Percentiles rank a stretch among this genome's conserved stretches.
These are phyloP conservation scores for Glaciozyma martinii DNA, from an alignment of 768 basidiomycete species.

Conservation along the genomic window DNA sequence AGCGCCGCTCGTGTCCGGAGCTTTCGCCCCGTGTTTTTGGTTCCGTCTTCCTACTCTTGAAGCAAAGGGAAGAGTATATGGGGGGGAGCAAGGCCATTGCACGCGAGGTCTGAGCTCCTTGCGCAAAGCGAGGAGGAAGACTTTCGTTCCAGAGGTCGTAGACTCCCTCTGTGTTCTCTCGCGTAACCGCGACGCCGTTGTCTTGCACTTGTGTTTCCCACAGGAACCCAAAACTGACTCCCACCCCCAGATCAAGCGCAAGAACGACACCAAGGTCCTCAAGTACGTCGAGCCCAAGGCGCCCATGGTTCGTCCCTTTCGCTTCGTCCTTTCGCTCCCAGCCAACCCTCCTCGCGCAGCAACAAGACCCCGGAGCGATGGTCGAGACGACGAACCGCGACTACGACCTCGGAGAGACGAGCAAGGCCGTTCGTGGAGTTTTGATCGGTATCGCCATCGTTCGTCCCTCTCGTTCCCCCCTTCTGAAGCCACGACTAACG, in stretches of 20 bases:
- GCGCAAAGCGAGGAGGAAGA: too few relatives aligned
- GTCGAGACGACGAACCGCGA: slow-evolving; percentile 87
- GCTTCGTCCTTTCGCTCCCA: neutral
- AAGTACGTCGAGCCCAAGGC: slow-evolving; percentile 82
- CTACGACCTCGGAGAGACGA: slow-evolving; percentile 81
- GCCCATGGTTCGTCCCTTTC: slow-evolving; percentile 56
- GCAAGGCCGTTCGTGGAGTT: slow-evolving; percentile 50
- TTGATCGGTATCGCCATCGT: slow-evolving; percentile 43
- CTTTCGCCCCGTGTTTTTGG: too few relatives aligned
- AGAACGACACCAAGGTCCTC: slow-evolving; percentile 90
- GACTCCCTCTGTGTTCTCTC: too few relatives aligned
- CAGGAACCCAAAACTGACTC: neutral
- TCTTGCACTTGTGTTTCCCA: too few relatives aligned
- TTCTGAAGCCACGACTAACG: neutral
- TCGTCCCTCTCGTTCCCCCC: neutral
- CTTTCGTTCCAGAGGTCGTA: too few relatives aligned
- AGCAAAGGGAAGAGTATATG: too few relatives aligned
- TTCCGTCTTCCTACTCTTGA: too few relatives aligned
- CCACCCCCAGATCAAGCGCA: slow-evolving; percentile 65
- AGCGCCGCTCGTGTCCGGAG: too few relatives aligned
- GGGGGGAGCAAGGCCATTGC: too few relatives aligned
- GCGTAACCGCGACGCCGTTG: too few relatives aligned
- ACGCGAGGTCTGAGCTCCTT: too few relatives aligned
- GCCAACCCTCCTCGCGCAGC: neutral
- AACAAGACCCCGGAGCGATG: slow-evolving; percentile 56